phyloP scores from a whole-genome alignment of 2,329 filamentous ascomycete genomes.

The Sporothrix mexicana region DNA sequence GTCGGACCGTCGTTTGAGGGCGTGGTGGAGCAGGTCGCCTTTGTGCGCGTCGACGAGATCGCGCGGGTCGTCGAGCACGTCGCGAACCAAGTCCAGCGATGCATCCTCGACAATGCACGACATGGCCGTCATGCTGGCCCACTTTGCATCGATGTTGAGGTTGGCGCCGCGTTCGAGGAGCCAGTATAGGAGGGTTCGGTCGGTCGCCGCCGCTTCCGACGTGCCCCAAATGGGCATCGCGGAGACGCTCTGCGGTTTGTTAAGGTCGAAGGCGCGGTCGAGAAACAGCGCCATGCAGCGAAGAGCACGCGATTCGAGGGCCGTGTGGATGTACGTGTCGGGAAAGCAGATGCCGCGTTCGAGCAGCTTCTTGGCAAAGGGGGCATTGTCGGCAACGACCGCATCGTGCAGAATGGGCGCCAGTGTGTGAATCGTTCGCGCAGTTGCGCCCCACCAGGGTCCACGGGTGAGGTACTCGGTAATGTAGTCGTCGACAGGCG shows the following conservation, averaged over 20 bases:
- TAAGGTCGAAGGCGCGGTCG: not conserved
- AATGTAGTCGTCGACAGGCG: too few species aligned
- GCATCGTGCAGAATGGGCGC: constrained; percentile 13
- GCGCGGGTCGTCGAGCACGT: constrained; percentile 12
- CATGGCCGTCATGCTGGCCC: not conserved
- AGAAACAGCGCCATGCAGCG: constrained; percentile 21
- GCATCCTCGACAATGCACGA: not conserved
- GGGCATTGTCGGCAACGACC: constrained; percentile 6
- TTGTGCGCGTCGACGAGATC: constrained; percentile 5
- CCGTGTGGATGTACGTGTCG: not conserved
- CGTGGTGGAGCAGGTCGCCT: constrained; percentile 16
- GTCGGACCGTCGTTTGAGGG: not conserved
- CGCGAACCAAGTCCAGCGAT: constrained; percentile 10
- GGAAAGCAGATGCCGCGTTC: not conserved
- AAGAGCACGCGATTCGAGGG: not conserved
- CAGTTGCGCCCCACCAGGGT: not conserved
- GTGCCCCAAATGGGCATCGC: not conserved
- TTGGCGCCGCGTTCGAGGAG: constrained; percentile 13
- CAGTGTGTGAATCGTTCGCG: constrained; percentile 4
- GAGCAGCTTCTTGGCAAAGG: constrained; percentile 15
- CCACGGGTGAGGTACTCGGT: not conserved
- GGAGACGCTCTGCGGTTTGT: not conserved
- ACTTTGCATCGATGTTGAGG: constrained; percentile 10
- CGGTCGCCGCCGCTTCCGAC: not conserved
- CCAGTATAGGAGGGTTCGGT: not conserved